Conservation (phyloP, 2,329 filamentous ascomycete species). For the Penicillium sp. region DNA sequence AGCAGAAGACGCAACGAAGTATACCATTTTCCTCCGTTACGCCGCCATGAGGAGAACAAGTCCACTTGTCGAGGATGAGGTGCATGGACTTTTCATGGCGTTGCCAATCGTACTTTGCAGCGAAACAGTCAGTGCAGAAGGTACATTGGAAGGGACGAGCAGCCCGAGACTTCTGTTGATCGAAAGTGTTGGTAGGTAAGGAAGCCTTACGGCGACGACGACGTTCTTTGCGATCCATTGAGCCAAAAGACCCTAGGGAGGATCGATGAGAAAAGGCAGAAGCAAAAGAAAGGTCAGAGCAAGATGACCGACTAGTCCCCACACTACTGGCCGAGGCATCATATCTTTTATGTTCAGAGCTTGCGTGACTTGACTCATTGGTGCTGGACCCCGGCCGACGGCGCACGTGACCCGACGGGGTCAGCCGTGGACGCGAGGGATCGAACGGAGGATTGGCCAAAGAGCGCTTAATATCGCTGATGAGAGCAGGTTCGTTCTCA, state of each 20-base stretch:
- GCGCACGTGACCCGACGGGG: slow-evolving; percentile 31
- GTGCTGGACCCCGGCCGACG: slow-evolving; percentile 41
- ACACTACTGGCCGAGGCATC: slow-evolving; percentile 52
- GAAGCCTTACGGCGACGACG: slow-evolving; percentile 50
- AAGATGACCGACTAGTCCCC: slow-evolving; percentile 51
- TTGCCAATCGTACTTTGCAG: slow-evolving; percentile 56
- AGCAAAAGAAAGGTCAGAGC: slow-evolving; percentile 51
- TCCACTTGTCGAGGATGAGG: slow-evolving; percentile 54
- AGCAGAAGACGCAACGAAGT: slow-evolving; percentile 57
- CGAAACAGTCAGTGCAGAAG: slow-evolving; percentile 54
- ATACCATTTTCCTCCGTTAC: slow-evolving; percentile 47
- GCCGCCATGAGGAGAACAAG: slow-evolving; percentile 56
- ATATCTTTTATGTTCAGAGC: slow-evolving; percentile 47
- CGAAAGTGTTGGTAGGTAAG: slow-evolving; percentile 39
- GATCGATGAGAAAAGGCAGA: slow-evolving; percentile 54
- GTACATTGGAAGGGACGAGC: slow-evolving; percentile 54
- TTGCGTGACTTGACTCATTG: slow-evolving; percentile 50
- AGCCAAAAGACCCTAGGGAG: slow-evolving; percentile 54
- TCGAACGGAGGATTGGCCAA: slow-evolving; percentile 44
- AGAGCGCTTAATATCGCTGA: slow-evolving; percentile 60
- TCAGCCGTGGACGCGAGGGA: slow-evolving; percentile 28
- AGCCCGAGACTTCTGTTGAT: slow-evolving; percentile 38
- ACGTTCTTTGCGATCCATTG: slow-evolving; percentile 55
- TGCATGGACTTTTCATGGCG: slow-evolving; percentile 56
- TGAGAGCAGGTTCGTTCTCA: slow-evolving; percentile 62